Base-by-base conservation (phyloP, 1,284 basidiomycete genomes). In the Volvariella surrecta region DNA sequence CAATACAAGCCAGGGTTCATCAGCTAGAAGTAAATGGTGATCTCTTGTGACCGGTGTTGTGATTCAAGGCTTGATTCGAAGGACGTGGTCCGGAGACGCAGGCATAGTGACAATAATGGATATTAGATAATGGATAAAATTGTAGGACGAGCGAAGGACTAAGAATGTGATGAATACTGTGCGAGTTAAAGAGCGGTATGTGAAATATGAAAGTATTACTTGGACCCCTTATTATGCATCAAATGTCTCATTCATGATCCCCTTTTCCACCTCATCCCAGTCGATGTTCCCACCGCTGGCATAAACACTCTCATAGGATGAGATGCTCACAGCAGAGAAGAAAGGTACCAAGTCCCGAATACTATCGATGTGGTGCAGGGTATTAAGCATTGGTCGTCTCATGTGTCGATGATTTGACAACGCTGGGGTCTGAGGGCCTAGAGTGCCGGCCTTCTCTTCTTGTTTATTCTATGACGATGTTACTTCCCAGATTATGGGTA, bases 281-380 rank as follows among this genome's bases (percentile, higher is more conserved):
- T 97, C 92, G 13, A 96, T 70, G 44, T 73, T 78, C 0, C 85
- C 83, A 17, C 72, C 74, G 48, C 82, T 83, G 2, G 77, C 76
- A 61, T 95, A 96, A 37, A 94, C 76, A 46, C 84, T 86, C 63
- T 96, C 92, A 56, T 93, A 97, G 10, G 86, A 85, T 4, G 83
- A 73, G 40, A 94, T 82, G 61, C 91, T 94, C 39, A 91, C 82
- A 48, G 82, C 76, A 1, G 89, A 82, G 62, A 96, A 94, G 70
- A 97, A 97, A 0, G 83, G 75, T 19, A 82, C 73, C 18, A 97
- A 67, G 51, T 95, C 88, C 16, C 79, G 74, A 37, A 96, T 77
- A 46, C 85, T 89, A 47, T 83, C 77, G 45, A 96, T 83, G 48
- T 83, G 76, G 44, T 77, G 78, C 22, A 89, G 48, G 1, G 68